These are phyloP conservation scores for Lasiosphaeriaceae sp. DNA, from an alignment of 495 filamentous ascomycete species.

Conservation along the genomic window DNA sequence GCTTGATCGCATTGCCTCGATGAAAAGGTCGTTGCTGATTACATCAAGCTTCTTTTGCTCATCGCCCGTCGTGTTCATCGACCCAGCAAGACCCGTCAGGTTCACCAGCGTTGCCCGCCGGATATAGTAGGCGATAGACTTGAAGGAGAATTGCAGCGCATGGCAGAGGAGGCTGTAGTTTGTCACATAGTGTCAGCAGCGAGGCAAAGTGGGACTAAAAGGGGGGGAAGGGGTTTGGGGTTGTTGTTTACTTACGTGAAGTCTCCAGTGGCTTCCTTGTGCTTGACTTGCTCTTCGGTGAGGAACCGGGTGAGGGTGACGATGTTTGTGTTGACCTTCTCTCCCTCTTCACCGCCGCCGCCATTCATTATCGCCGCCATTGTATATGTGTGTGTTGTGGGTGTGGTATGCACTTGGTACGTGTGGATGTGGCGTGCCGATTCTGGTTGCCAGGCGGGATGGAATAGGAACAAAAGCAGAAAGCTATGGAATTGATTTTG, in stretches of 20 bases:
- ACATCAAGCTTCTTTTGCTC: constrained; percentile 99
- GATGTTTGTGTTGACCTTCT: constrained; percentile 92
- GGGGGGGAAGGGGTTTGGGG: not conserved
- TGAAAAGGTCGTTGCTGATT: constrained; percentile 96
- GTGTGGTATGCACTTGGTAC: too few species aligned
- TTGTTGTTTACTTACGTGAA: constrained; percentile 69
- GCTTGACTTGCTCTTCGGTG: constrained; percentile 90
- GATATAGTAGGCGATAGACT: constrained; percentile 99
- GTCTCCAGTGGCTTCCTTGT: constrained; percentile 93
- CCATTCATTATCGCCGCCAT: constrained; percentile 33
- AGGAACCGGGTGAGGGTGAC: constrained; percentile 92
- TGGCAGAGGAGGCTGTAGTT: constrained; percentile 79
- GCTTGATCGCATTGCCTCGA: constrained; percentile 86
- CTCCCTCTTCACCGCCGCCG: constrained; percentile 36
- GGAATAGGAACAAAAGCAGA: too few species aligned
- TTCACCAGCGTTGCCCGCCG: constrained; percentile 96
- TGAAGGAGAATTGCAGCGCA: constrained; percentile 98
- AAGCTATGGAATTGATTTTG: too few species aligned
- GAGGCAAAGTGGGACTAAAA: not conserved
- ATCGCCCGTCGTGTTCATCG: constrained; percentile 91
- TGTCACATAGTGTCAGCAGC: not conserved
- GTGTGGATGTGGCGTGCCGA: too few species aligned
- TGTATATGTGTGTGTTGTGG: not conserved
- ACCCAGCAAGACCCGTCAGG: constrained; percentile 89
- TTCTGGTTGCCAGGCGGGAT: too few species aligned